Evolutionary conservation across 2,329 filamentous ascomycete species (phyloP).

Genomic region (Cladosporium sp.): DNA sequence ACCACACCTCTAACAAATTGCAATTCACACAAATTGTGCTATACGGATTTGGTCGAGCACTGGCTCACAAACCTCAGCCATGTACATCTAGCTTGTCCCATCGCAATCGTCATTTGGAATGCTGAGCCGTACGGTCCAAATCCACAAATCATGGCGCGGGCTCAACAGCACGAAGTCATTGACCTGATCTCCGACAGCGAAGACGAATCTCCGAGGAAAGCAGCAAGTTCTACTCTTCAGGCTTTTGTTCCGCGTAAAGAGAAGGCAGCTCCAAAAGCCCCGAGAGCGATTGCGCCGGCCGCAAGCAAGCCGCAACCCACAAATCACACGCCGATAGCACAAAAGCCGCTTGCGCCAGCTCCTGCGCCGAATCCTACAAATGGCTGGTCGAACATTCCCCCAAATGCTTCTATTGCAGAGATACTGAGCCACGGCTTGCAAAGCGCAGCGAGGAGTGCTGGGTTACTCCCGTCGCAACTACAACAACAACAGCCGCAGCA

Average conservation of each 20-base stretch:
- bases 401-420: neutral
- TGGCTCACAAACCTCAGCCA: neutral
- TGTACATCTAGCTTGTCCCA: neutral
- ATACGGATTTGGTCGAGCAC: neutral
- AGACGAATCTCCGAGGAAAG: constrained; percentile 14
- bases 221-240: constrained; percentile 14
- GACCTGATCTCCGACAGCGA: constrained; percentile 19
- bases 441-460: neutral
- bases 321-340: neutral
- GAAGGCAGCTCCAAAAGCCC: constrained; percentile 7
- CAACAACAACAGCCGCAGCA: neutral
- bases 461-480: neutral
- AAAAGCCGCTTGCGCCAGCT: neutral
- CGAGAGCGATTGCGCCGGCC: neutral
- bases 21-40: neutral
- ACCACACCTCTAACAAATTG: neutral
- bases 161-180: neutral
- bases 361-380: neutral
- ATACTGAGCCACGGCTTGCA: neutral
- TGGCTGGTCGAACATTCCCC: neutral
- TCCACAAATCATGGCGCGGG: neutral
- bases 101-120: neutral
- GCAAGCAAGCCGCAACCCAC: neutral
- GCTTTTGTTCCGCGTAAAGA: constrained; percentile 21
- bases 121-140: neutral